Base-by-base conservation (phyloP, 164 flowering plant genomes). In the Piper longum region DNA sequence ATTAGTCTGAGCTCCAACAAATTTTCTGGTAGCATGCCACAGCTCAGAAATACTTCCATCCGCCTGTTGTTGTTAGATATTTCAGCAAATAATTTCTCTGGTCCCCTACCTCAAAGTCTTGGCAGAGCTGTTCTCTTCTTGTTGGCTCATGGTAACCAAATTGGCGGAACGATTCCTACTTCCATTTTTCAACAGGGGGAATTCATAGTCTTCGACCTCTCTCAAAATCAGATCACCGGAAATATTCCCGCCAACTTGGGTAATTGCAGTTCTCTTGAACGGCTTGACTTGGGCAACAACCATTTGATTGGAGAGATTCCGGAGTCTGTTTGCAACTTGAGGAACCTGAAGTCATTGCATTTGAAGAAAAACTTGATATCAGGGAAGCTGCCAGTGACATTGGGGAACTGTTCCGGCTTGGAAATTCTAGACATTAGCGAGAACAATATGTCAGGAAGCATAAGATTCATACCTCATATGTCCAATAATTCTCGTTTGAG, bases 181-280 rank as follows among this genome's bases (percentile, higher is more conserved):
- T 5, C 6, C 48, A 44, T 44, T 5, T 5, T 5, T 44, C 8
- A 44, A 44, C 6, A 5, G 48, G 48, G 48, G 11, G 8, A 44
- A 44, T 5, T 44, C 11, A 5, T 5, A 44, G 6, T 44, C 11
- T 1, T 44, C 48, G 48, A 44, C 48, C 48, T 44, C 11, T 44
- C 48, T 9, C 6, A 9, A 44, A 44, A 44, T 44, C 8, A 44
- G 2, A 5, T 44, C 8, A 44, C 48, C 11, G 48, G 48, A 9
- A 44, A 44, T 16, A 62, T 62, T 64, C 55, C 66, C 7, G 16
- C 19, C 19, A 64, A 19, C 14, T 55, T 64, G 45, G 66, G 66
- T 1, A 55, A 64, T 40, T 16, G 55, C 16, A 5, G 7, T 16
- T 6, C 17, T 41, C 54, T 62, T 3, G 14, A 45, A 44, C 41